Base-by-base conservation (phyloP, 2,329 filamentous ascomycete genomes). In the Aciculosporium take region DNA sequence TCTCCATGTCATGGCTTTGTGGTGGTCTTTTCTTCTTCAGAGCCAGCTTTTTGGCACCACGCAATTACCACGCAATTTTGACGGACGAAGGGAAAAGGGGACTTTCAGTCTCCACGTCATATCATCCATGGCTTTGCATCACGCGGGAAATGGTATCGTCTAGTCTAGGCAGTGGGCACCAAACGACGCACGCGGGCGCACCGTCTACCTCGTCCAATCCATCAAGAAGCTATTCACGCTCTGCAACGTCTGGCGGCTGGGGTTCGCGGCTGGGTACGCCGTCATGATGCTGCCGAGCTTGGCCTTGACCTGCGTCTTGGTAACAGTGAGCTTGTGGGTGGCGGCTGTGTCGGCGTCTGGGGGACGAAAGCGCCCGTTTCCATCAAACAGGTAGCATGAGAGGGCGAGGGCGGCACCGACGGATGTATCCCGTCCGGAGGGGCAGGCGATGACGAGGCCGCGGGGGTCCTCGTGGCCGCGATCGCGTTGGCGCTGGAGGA, bases 151-250 rank as follows among this genome's bases (percentile, higher is more conserved):
- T n/a, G n/a, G n/a, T n/a, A n/a, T n/a, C n/a, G n/a, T n/a, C n/a
- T n/a, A n/a, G n/a, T n/a, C n/a, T n/a, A n/a, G n/a, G n/a, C n/a
- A n/a, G n/a, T n/a, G n/a, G n/a, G n/a, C n/a, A n/a, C n/a, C n/a
- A n/a, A n/a, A n/a, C n/a, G n/a, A n/a, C n/a, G n/a, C n/a, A n/a
- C n/a, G n/a, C n/a, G n/a, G n/a, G n/a, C n/a, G n/a, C n/a, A n/a
- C n/a, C n/a, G 15, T 24, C 56, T 44, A 59, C 42, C 50, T 60
- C 35, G 55, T 54, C 59, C 63, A 67, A 43, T 71, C 71, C 77
- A 96, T 89, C 39, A 96, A 63, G 53, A 85, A 94, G 42, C 84
- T 84, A 60, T 96, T 95, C 5, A 96, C 81, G 50, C 85, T 89
- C 60, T 95, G 88, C 29, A 96, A 64, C 0, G 88, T 95, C 18